Percentiles rank a stretch among this genome's conserved stretches.
phyloP scores from a whole-genome alignment of 768 basidiomycete species.

The Mycena olivaceomarginata region DNA sequence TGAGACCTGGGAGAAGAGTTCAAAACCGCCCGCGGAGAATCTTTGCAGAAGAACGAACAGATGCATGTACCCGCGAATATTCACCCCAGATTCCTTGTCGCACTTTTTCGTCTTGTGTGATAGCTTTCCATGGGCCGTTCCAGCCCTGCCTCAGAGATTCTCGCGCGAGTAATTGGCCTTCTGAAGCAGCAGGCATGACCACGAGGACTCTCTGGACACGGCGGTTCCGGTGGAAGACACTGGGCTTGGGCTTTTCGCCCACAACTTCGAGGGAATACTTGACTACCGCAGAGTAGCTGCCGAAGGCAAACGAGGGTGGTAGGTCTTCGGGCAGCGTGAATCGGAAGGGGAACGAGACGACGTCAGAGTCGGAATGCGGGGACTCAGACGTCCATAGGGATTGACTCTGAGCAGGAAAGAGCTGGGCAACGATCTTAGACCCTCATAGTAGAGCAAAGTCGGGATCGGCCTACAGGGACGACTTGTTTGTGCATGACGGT shows the following conservation, averaged over 20 bases:
- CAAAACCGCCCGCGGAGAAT: too few species aligned
- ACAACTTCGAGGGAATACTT: slow-evolving; percentile 30
- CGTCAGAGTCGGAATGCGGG: background rate
- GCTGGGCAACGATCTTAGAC: background rate
- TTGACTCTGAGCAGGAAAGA: background rate
- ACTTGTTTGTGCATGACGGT: background rate
- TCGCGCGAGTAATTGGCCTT: slow-evolving; percentile 9
- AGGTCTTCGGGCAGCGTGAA: slow-evolving; percentile 24
- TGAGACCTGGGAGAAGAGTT: slow-evolving; percentile 1
- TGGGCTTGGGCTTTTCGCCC: slow-evolving; percentile 17
- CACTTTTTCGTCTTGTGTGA: slow-evolving; percentile 1
- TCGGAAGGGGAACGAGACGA: slow-evolving; percentile 19
- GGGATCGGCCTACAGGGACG: background rate
- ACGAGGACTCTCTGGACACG: slow-evolving; percentile 18
- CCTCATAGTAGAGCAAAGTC: background rate
- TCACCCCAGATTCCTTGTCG: slow-evolving; percentile 32
- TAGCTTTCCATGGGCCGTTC: slow-evolving; percentile 15
- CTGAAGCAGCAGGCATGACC: slow-evolving; percentile 24
- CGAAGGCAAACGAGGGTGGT: slow-evolving; percentile 25
- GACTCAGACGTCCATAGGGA: background rate
- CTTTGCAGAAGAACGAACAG: background rate
- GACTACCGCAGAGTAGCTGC: background rate
- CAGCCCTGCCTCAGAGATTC: slow-evolving; percentile 32
- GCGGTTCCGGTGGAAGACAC: slow-evolving; percentile 13
- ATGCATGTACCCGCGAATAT: background rate